Conservation (phyloP, 768 basidiomycete genomes). For the Suillus clintonianus region DNA sequence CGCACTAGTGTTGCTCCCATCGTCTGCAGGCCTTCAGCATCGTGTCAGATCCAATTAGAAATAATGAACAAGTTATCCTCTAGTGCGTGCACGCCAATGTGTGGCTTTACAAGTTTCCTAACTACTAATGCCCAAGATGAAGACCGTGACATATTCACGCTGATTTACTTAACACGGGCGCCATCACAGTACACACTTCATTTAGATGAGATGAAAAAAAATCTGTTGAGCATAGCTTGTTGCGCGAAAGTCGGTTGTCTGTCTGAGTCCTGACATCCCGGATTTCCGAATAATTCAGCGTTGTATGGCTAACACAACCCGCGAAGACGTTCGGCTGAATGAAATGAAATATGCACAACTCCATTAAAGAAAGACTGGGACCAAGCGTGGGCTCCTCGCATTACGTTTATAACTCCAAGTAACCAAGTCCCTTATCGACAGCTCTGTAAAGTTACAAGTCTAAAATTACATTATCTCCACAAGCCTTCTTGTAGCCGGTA, state of each 20-base stretch:
- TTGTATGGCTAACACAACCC: neutral
- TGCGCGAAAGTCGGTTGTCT: neutral
- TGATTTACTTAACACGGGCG: neutral
- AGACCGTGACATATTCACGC: neutral
- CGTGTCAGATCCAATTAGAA: neutral
- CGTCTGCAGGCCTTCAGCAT: neutral
- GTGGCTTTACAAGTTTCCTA: neutral
- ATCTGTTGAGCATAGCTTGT: neutral
- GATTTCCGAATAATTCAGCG: neutral
- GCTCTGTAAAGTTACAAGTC: slow-evolving; percentile 20
- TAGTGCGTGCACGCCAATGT: neutral
- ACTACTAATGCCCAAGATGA: neutral
- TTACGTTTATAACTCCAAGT: slow-evolving; percentile 3
- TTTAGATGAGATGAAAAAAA: neutral
- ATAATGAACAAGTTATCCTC: neutral
- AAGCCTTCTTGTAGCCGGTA: slow-evolving; percentile 22
- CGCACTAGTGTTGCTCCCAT: neutral
- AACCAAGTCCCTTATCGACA: slow-evolving; percentile 31
- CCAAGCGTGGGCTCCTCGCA: neutral
- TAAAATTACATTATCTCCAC: slow-evolving; percentile 25
- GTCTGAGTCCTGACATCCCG: neutral
- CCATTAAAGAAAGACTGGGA: too few species aligned
- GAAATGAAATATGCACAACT: neutral
- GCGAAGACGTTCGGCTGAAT: neutral
- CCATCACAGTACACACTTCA: neutral